Base-by-base conservation (phyloP, 108 stramenopile species). In the Cyclotella atomus region DNA sequence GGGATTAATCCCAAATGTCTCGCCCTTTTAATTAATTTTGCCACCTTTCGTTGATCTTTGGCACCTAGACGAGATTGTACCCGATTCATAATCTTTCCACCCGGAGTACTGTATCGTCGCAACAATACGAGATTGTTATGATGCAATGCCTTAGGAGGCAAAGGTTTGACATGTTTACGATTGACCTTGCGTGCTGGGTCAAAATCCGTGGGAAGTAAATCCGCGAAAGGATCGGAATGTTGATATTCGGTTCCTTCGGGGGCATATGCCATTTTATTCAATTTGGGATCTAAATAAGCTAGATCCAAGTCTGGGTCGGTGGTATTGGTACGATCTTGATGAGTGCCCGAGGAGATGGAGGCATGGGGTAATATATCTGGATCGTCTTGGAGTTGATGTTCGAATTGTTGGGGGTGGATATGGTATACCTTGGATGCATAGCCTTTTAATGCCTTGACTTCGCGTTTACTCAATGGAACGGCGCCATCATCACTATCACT, bases 81-180 rank as follows among this genome's bases (percentile, higher is more conserved):
- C 3, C 91, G 84, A 65, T 92, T 88, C 90, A 87, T 89, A 66
- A 95, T 91, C 70, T 90, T 87, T 30, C 91, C 91, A 10, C 86
- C 87, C 16, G 91, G 91, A 8, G 89, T 90, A 29, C 87, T 72
- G 82, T 89, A 95, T 20, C 89, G 74, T 35, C 87, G 46, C 55
- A 95, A 54, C 29, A 92, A 65, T 0, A 80, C 53, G 16, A 94
- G 68, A 49, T 94, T 94, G 76, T 94, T 94, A 65, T 94, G 93
- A 75, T 94, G 93, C 32, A 94, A 56, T 7, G 89, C 30, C 20
- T 83, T 57, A 23, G 59, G 68, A 5, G 93, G 93, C 3, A 94
- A 71, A 1, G 62, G 73, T 65, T 91, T 91, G 76, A 89, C 93
- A 25, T 76, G 62, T 12, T 72, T 74, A 17, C 91, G 88, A 75